A percentile compares a stretch with the other conserved stretches of the same genome.
These are phyloP conservation scores for Nelumbo lutea DNA, from an alignment of 164 flowering plant species.

Conservation along the genomic window DNA sequence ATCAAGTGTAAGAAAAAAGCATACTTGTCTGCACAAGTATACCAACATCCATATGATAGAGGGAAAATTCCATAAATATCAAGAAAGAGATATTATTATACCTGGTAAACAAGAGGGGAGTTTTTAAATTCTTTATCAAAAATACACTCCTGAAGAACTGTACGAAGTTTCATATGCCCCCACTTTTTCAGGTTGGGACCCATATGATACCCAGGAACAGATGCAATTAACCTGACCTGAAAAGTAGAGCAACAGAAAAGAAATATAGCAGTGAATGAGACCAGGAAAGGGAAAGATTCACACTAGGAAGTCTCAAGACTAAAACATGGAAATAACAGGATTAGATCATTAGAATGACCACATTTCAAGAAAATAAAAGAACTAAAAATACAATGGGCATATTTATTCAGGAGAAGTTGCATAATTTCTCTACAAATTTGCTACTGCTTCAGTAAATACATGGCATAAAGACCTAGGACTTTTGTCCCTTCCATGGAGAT, in stretches of 20 bases:
- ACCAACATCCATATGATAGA: not conserved
- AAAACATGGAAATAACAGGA: not conserved
- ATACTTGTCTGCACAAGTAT: no score
- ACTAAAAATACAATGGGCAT: no score
- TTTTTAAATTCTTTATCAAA: conserved; percentile 70
- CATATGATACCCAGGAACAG: conserved; percentile 94
- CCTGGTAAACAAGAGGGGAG: conserved; percentile 93
- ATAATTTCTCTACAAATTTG: no score
- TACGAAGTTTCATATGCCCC: conserved; percentile 96
- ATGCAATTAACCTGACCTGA: conserved; percentile 83
- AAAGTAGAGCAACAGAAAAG: not conserved
- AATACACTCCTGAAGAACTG: conserved; percentile 61
- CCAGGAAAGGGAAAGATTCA: not conserved
- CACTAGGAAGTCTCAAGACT: not conserved
- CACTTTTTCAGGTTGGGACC: conserved; percentile 78
- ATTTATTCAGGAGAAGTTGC: no score
- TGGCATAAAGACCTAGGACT: no score
- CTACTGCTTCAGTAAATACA: no score
- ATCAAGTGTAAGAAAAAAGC: no score
- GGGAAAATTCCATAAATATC: conserved; percentile 1
- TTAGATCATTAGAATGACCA: no score
- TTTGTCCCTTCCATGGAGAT: no score
- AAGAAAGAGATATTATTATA: conserved; percentile 15
- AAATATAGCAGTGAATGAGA: conserved; percentile 6
- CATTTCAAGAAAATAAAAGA: no score